phyloP scores from a whole-genome alignment of 176 grass and related monocot species.

The Hsuehochloa calcarea region DNA sequence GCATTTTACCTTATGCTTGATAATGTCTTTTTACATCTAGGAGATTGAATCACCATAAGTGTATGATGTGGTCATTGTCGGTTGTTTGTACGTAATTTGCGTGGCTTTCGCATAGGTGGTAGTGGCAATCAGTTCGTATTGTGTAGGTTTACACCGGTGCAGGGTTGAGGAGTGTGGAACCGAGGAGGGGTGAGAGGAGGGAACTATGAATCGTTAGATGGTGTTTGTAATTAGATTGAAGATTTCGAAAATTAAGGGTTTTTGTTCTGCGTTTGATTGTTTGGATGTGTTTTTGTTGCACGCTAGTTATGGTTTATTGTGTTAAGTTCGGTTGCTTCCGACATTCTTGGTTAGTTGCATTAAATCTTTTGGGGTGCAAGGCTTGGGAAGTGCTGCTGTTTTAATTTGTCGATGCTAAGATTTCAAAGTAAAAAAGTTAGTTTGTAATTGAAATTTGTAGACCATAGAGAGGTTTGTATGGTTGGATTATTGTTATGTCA shows the following conservation, averaged over 20 bases:
- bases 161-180: neutral
- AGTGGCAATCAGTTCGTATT: neutral
- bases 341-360: neutral
- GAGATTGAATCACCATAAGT: too few relatives aligned
- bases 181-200: neutral
- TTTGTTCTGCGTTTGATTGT: constrained; percentile 10
- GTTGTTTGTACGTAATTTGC: constrained; percentile 27
- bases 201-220: constrained; percentile 36
- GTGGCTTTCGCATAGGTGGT: constrained; percentile 31
- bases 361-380: neutral
- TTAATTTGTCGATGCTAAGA: neutral
- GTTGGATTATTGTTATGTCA: neutral
- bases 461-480: neutral
- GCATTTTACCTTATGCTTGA: too few relatives aligned
- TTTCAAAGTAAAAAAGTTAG: neutral
- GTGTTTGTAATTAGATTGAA: constrained; percentile 43
- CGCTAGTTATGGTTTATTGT: neutral
- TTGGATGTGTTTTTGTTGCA: neutral
- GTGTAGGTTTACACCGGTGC: constrained; percentile 38
- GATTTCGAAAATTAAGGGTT: constrained; percentile 30
- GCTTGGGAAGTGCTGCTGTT: neutral
- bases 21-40: too few relatives aligned
- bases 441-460: neutral
- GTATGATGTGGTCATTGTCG: neutral
- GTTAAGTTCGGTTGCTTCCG: neutral